phyloP scores from a whole-genome alignment of 352 stramenopile genomes.

The Pythium scleroteichum region DNA sequence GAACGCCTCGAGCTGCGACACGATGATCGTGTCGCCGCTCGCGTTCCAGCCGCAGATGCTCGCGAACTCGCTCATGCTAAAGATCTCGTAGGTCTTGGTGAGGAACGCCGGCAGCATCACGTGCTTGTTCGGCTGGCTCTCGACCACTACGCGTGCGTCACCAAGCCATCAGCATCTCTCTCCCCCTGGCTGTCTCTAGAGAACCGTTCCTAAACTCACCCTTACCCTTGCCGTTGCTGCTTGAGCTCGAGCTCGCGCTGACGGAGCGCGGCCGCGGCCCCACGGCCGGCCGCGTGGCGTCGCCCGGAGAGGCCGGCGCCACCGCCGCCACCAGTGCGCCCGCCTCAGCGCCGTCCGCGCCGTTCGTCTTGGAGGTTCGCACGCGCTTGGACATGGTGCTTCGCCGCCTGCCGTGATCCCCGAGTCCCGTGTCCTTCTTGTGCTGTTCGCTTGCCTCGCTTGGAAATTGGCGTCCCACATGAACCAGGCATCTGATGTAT shows the following conservation, averaged over 20 bases:
- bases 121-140: conserved; percentile 52
- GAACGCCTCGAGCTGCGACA: conserved; percentile 84
- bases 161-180: neutral
- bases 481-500: conserved; percentile 19
- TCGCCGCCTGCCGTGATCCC: neutral
- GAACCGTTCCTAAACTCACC: neutral
- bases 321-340: conserved; percentile 64
- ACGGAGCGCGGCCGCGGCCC: conserved; percentile 7
- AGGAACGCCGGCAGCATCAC: conserved; percentile 90
- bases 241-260: conserved; percentile 4
- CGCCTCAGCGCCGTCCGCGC: conserved; percentile 10
- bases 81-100: conserved; percentile 94
- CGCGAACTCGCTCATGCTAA: conserved; percentile 82
- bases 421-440: conserved; percentile 5
- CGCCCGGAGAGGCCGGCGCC: conserved; percentile 18
- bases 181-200: neutral
- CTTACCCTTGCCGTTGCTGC: conserved; percentile 18
- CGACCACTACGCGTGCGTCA: neutral
- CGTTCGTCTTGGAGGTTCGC: conserved; percentile 35
- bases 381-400: conserved; percentile 68
- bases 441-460: conserved; percentile 6
- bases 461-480: conserved; percentile 21
- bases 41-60: conserved; percentile 90
- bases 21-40: conserved; percentile 92
- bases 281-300: conserved; percentile 1